Conservation (phyloP, 306 rosid species). For the Quillaja saponaria region DNA sequence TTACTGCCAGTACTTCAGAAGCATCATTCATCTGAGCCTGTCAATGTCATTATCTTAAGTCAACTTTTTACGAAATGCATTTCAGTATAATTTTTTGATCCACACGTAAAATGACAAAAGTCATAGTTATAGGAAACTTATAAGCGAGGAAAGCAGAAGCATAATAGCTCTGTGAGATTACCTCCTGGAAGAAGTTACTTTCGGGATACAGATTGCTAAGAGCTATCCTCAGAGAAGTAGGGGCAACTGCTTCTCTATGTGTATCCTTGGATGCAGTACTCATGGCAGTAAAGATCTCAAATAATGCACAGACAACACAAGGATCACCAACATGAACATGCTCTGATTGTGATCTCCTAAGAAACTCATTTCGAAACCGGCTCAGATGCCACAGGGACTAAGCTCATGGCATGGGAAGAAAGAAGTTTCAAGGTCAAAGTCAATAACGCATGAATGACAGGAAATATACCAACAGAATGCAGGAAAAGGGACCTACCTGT, state of each 20-base stretch:
- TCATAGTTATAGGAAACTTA: not conserved
- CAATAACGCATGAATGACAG: constrained; percentile 13
- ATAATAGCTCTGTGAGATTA: constrained; percentile 33
- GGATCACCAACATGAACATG: constrained; percentile 93
- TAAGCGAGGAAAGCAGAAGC: not conserved
- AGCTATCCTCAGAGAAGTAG: constrained; percentile 88
- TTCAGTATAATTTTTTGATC: constrained; percentile 19
- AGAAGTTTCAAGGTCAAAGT: constrained; percentile 32
- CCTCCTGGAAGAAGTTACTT: constrained; percentile 93
- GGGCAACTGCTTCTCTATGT: constrained; percentile 80
- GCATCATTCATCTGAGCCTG: constrained; percentile 99
- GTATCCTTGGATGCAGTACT: constrained; percentile 62
- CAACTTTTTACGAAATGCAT: constrained; percentile 26
- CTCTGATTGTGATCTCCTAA: constrained; percentile 65
- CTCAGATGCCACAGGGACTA: constrained; percentile 96
- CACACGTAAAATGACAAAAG: not conserved
- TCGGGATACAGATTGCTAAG: constrained; percentile 89
- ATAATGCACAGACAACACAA: constrained; percentile 91
- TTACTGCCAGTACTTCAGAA: constrained; percentile 86
- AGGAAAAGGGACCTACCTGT: constrained; percentile 57
- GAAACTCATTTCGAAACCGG: constrained; percentile 78
- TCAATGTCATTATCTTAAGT: constrained; percentile 35
- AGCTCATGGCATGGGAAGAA: constrained; percentile 30
- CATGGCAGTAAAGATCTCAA: constrained; percentile 74
- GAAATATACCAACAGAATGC: constrained; percentile 8